Conservation (phyloP, 345 rosid genomes). For the Melaleuca alternifolia region DNA sequence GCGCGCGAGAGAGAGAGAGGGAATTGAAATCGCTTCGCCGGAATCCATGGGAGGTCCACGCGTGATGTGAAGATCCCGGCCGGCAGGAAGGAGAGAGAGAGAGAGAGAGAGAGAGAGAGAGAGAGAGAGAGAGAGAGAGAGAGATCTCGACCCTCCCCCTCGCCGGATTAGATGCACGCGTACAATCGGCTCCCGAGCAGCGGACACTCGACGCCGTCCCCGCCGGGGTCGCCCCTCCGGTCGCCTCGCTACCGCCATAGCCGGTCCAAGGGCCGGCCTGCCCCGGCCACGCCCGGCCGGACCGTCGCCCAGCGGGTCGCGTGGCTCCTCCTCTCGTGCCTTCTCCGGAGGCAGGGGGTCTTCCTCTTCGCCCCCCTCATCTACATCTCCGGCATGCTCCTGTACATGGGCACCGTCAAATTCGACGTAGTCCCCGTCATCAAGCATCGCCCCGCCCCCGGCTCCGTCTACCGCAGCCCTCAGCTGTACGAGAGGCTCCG, state of each 20-base stretch:
- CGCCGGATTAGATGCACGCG: constrained; percentile 42
- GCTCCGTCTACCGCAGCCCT: constrained; percentile 87
- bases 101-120: too few species aligned
- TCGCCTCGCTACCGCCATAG: constrained; percentile 79
- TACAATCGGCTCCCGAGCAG: constrained; percentile 70
- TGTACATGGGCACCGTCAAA: constrained; percentile 92
- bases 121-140: background rate
- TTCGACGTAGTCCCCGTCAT: constrained; percentile 70
- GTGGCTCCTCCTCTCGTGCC: constrained; percentile 72
- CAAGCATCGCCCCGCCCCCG: constrained; percentile 56
- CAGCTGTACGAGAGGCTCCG: constrained; percentile 80
- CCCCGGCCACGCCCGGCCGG: constrained; percentile 42
- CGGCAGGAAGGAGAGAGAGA: background rate
- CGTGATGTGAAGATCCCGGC: background rate
- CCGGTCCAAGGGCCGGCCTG: constrained; percentile 57
- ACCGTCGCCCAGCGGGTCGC: constrained; percentile 75
- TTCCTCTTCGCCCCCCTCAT: constrained; percentile 89
- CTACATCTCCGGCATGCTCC: constrained; percentile 89
- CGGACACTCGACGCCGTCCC: constrained; percentile 91
- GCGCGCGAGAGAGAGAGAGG: background rate
- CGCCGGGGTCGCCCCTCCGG: constrained; percentile 89
- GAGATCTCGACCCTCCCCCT: background rate
- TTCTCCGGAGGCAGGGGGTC: constrained; percentile 88
- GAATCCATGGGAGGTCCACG: background rate
- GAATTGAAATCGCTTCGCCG: background rate